Evolutionary conservation across 495 filamentous ascomycete genomes (phyloP).

Genomic region (Penicillium fimorum): DNA sequence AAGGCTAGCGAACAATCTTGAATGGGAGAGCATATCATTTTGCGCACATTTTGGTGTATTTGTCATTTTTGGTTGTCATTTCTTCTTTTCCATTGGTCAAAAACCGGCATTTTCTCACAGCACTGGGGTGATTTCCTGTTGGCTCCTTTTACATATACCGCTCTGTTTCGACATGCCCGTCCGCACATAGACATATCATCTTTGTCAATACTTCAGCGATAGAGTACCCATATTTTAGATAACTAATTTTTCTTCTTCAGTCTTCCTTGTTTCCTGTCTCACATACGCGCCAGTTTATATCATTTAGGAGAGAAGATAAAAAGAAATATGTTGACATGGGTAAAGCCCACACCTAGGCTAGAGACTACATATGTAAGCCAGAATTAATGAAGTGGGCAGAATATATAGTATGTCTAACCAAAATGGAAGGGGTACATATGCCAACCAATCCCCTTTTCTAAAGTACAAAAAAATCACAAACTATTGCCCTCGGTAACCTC

Average conservation of each 20-base stretch:
- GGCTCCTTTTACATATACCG: background rate
- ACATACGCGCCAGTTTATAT: background rate
- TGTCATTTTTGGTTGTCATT: background rate
- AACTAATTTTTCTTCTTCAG: background rate
- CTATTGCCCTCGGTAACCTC: background rate
- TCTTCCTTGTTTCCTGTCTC: background rate
- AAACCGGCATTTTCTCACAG: background rate
- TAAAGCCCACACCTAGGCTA: too few species aligned
- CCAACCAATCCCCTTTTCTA: background rate
- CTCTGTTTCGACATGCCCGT: background rate
- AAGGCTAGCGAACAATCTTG: conserved; percentile 4
- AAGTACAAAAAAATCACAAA: background rate
- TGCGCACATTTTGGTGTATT: background rate
- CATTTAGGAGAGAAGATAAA: background rate
- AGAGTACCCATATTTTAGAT: background rate
- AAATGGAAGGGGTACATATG: too few species aligned
- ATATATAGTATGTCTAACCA: too few species aligned
- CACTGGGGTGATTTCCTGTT: background rate
- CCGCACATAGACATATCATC: conserved; percentile 3
- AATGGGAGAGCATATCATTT: background rate
- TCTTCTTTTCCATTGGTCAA: background rate
- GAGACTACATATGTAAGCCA: too few species aligned
- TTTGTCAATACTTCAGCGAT: conserved; percentile 11
- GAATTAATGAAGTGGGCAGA: too few species aligned
- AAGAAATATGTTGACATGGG: too few species aligned